Conservation (phyloP, 1,284 basidiomycete species). For the Pseudozyma sp. region DNA sequence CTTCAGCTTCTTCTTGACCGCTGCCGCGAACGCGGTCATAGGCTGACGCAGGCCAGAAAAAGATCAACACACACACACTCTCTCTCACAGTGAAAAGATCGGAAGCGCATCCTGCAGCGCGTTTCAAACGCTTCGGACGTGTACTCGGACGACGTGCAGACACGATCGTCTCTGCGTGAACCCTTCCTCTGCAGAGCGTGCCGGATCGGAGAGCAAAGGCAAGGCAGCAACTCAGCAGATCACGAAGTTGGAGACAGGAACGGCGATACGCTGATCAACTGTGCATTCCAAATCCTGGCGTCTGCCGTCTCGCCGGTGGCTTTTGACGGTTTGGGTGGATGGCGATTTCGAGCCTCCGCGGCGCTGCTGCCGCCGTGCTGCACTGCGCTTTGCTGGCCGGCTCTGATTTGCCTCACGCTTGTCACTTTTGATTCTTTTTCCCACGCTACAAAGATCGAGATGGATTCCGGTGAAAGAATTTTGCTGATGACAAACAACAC, state of each 20-base stretch:
- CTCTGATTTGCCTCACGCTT: neutral
- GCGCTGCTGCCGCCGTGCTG: too few species aligned
- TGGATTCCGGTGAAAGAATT: neutral
- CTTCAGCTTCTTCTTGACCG: too few species aligned
- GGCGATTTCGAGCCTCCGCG: too few species aligned
- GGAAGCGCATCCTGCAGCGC: too few species aligned
- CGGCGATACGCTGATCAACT: slow-evolving; percentile 4
- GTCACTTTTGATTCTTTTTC: slow-evolving; percentile 2
- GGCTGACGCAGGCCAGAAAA: too few species aligned
- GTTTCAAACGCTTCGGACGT: too few species aligned
- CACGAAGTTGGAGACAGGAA: neutral
- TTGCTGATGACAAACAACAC: too few species aligned
- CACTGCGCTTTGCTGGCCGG: neutral
- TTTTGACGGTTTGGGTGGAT: neutral
- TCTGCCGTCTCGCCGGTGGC: slow-evolving; percentile 1
- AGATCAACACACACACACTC: too few species aligned
- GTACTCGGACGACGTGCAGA: too few species aligned
- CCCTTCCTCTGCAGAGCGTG: neutral
- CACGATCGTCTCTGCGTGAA: too few species aligned
- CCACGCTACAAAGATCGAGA: slow-evolving; percentile 11
- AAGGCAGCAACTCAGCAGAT: neutral
- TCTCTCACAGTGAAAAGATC: too few species aligned
- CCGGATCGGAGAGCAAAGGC: neutral
- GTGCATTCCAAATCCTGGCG: slow-evolving; percentile 13
- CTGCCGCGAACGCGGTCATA: too few species aligned